phyloP scores from a whole-genome alignment of 495 filamentous ascomycete genomes.

The Aspergillus homomorphus region DNA sequence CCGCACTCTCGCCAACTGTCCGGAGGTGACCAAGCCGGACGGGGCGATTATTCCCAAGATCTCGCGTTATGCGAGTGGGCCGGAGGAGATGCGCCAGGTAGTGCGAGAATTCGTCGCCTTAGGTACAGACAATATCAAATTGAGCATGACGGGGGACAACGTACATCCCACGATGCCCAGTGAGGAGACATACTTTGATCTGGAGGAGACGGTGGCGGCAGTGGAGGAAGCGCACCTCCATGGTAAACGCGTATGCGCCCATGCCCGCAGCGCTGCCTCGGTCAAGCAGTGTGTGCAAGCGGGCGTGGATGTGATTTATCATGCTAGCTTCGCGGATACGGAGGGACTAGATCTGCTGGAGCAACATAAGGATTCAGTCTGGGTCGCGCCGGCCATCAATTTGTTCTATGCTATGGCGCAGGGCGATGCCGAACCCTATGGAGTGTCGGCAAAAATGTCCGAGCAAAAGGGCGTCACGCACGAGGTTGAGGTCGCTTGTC shows the following conservation, averaged over 20 bases:
- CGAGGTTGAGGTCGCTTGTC: constrained; percentile 41
- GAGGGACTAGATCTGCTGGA: constrained; percentile 36
- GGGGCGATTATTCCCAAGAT: constrained; percentile 47
- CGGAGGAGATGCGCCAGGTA: constrained; percentile 43
- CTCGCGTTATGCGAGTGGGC: constrained; percentile 46
- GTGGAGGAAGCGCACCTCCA: constrained; percentile 49
- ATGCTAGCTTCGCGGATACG: constrained; percentile 49
- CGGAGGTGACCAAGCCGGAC: constrained; percentile 45
- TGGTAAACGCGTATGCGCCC: constrained; percentile 46
- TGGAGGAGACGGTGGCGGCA: constrained; percentile 48
- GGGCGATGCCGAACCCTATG: constrained; percentile 41
- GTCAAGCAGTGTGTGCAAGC: constrained; percentile 44
- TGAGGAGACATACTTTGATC: constrained; percentile 47
- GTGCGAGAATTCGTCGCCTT: constrained; percentile 43
- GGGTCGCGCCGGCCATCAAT: constrained; percentile 47
- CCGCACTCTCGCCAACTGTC: constrained; percentile 45
- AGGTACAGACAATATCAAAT: constrained; percentile 52
- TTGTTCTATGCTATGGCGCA: constrained; percentile 39
- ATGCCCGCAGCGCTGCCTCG: constrained; percentile 48
- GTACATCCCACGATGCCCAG: constrained; percentile 39
- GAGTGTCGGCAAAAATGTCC: constrained; percentile 39
- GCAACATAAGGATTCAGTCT: constrained; percentile 35
- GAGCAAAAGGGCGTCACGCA: constrained; percentile 43
- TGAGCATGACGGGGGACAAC: constrained; percentile 46
- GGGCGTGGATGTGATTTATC: constrained; percentile 54